Percentiles rank a stretch among this genome's conserved stretches.
These are phyloP conservation scores for Solanum tacnaense DNA, from an alignment of 257 asterid genomes.

Conservation along the genomic window DNA sequence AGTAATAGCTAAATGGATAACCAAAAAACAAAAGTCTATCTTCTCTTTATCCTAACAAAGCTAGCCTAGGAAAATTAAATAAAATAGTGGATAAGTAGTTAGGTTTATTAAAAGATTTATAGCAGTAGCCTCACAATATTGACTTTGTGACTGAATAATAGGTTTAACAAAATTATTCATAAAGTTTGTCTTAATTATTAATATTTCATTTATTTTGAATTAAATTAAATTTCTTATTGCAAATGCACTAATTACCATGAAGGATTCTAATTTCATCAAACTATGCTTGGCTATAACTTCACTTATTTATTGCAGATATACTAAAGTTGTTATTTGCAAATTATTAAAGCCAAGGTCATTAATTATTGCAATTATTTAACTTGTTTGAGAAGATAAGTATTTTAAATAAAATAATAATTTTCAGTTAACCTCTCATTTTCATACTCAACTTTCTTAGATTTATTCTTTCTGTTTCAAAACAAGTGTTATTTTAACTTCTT, in stretches of 20 bases:
- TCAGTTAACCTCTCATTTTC: not conserved
- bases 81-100: not conserved
- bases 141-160: not conserved
- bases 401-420: not conserved
- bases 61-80: not conserved
- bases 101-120: not conserved
- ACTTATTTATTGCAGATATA: not conserved
- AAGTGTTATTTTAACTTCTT: not conserved
- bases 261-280: not conserved
- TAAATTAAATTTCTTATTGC: not conserved
- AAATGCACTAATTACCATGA: not conserved
- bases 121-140: not conserved
- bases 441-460: not conserved
- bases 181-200: not conserved
- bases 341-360: not conserved
- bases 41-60: not conserved
- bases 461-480: rapidly evolving
- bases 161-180: not conserved
- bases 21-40: not conserved
- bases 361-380: not conserved
- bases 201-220: not conserved
- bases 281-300: not conserved
- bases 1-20: not conserved
- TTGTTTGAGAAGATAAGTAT: not conserved
- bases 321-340: not conserved